phyloP scores from a whole-genome alignment of 2,329 filamentous ascomycete species.

The Neopestalotiopsis sp. region DNA sequence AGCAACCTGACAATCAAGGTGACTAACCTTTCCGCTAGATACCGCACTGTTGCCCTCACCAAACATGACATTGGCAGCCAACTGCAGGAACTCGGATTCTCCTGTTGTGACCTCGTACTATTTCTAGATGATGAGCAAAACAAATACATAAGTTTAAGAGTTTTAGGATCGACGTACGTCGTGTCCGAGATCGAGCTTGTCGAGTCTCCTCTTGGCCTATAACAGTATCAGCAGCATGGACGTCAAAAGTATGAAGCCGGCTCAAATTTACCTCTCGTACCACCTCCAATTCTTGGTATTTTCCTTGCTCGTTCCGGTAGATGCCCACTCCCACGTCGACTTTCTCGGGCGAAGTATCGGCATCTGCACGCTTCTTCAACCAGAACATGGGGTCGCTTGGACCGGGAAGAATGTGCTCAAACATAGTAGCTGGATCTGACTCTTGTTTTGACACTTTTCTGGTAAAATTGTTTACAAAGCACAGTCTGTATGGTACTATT shows the following conservation, averaged over 20 bases:
- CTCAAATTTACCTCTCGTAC: slow-evolving; percentile 26
- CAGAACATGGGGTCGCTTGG: slow-evolving; percentile 36
- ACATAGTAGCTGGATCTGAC: background rate
- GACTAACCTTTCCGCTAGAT: background rate
- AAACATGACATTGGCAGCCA: slow-evolving; percentile 37
- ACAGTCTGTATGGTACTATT: background rate
- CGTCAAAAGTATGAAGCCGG: background rate
- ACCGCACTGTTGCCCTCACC: slow-evolving; percentile 21
- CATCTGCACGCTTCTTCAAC: slow-evolving; percentile 37
- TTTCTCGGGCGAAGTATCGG: slow-evolving; percentile 34
- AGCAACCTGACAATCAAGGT: background rate
- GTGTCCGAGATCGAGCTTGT: slow-evolving; percentile 27
- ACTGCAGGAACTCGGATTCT: slow-evolving; percentile 33
- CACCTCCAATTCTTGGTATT: slow-evolving; percentile 36
- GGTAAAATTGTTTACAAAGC: background rate
- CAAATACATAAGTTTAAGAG: background rate
- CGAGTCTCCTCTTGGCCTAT: slow-evolving; percentile 30
- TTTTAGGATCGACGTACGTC: slow-evolving; percentile 27
- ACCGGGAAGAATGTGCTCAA: background rate
- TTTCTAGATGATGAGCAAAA: background rate
- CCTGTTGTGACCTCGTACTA: slow-evolving; percentile 42
- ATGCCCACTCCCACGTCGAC: slow-evolving; percentile 43
- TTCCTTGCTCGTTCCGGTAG: slow-evolving; percentile 38
- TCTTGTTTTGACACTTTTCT: background rate
- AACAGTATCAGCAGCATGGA: background rate